phyloP scores from a whole-genome alignment of 495 filamentous ascomycete genomes.

The Neurospora sp. region DNA sequence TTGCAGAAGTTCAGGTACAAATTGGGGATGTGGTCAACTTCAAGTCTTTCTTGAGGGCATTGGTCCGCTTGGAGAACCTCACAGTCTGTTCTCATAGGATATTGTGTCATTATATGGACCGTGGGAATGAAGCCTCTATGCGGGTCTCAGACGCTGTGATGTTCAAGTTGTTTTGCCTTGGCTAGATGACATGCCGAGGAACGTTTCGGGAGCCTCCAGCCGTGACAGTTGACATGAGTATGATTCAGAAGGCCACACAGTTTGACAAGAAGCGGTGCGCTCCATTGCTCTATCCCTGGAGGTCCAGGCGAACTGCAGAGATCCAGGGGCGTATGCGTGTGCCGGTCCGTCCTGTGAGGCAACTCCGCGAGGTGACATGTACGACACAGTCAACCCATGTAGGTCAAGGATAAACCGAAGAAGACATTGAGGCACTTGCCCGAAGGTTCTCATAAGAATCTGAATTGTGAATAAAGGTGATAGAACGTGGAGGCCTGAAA shows the following conservation, averaged over 20 bases:
- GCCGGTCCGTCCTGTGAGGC: slow-evolving; percentile 2
- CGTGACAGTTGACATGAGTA: slow-evolving; percentile 9
- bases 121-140: slow-evolving; percentile 2
- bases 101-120: neutral
- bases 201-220: slow-evolving; percentile 9
- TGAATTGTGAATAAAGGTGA: neutral
- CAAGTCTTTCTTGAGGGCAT: neutral
- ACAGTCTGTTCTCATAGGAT: neutral
- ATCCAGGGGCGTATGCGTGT: slow-evolving; percentile 7
- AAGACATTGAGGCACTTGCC: neutral
- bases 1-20: neutral
- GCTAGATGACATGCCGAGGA: slow-evolving; percentile 1
- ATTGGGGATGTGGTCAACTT: neutral
- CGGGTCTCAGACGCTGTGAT: slow-evolving; percentile 11
- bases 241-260: slow-evolving; percentile 3
- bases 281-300: neutral
- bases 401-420: slow-evolving; percentile 9
- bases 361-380: slow-evolving; percentile 6
- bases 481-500: neutral
- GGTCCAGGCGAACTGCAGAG: neutral
- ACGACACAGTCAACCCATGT: slow-evolving; percentile 14
- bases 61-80: neutral
- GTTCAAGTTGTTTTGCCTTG: slow-evolving; percentile 7
- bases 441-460: neutral
- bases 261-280: neutral